Conservation (phyloP, 2,329 filamentous ascomycete species). For the Biscogniauxia sp. region DNA sequence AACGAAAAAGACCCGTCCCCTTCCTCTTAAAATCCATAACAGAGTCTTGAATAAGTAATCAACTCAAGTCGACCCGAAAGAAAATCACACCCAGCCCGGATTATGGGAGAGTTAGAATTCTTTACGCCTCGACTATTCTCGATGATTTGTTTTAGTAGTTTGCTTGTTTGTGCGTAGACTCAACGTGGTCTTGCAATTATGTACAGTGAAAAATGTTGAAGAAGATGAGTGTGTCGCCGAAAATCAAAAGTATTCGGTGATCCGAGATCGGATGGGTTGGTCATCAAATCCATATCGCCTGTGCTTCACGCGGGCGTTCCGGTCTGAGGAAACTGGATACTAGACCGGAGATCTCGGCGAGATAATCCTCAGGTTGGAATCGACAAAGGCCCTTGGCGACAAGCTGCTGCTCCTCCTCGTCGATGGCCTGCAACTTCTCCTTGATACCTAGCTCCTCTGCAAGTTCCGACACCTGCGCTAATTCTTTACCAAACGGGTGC, state of each 20-base stretch:
- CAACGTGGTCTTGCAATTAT: slow-evolving; percentile 29
- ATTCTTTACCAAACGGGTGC: slow-evolving; percentile 80
- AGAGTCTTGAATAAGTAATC: no score
- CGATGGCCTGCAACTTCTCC: slow-evolving; percentile 57
- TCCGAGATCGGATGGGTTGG: neutral
- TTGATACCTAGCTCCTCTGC: slow-evolving; percentile 80
- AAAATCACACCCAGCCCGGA: slow-evolving; percentile 3
- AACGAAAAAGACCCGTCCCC: no score
- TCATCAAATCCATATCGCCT: slow-evolving; percentile 49
- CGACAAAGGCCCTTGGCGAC: slow-evolving; percentile 66
- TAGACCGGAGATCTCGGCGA: slow-evolving; percentile 73
- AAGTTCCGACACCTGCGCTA: slow-evolving; percentile 89
- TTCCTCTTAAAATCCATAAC: no score
- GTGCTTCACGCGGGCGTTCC: slow-evolving; percentile 28
- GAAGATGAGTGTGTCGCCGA: slow-evolving; percentile 7
- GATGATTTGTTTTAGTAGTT: slow-evolving; percentile 7
- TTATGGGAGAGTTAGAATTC: slow-evolving; percentile 8
- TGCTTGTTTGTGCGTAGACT: slow-evolving; percentile 14
- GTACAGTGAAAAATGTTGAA: slow-evolving; percentile 32
- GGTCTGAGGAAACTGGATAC: slow-evolving; percentile 58
- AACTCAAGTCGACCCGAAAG: no score
- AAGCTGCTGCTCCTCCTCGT: slow-evolving; percentile 74
- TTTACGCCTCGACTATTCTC: slow-evolving; percentile 7
- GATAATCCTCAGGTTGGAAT: slow-evolving; percentile 79
- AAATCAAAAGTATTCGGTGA: slow-evolving; percentile 8